Conservation (phyloP, 306 rosid species). For the Senna tora region DNA sequence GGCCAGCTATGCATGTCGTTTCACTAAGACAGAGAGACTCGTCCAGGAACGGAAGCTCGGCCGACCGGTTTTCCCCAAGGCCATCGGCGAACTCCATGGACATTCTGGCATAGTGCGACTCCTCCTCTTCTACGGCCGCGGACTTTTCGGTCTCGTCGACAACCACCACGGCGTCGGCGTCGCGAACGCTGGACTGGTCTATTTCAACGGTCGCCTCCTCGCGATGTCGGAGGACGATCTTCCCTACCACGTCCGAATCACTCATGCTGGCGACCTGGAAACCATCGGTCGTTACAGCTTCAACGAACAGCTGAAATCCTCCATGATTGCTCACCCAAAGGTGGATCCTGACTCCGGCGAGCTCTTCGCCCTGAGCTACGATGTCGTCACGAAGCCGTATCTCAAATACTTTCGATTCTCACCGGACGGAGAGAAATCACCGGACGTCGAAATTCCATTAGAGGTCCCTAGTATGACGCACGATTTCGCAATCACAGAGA, state of each 20-base stretch:
- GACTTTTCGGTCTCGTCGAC: slow-evolving; percentile 53
- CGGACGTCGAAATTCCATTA: slow-evolving; percentile 58
- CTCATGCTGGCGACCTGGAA: slow-evolving; percentile 55
- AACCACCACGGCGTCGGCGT: slow-evolving; percentile 60
- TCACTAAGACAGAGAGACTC: slow-evolving; percentile 61
- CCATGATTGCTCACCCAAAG: slow-evolving; percentile 81
- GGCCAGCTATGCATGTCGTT: slow-evolving; percentile 68
- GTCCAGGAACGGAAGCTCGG: slow-evolving; percentile 56
- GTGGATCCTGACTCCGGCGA: slow-evolving; percentile 59
- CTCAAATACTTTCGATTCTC: slow-evolving; percentile 63
- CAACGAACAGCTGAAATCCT: slow-evolving; percentile 47
- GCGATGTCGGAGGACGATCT: slow-evolving; percentile 81
- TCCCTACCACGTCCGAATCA: slow-evolving; percentile 61
- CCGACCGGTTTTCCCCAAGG: slow-evolving; percentile 64
- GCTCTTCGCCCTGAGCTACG: slow-evolving; percentile 62
- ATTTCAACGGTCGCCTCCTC: slow-evolving; percentile 48
- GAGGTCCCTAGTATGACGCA: slow-evolving; percentile 64
- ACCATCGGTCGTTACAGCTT: slow-evolving; percentile 57
- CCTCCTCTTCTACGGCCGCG: slow-evolving; percentile 49
- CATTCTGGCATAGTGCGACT: slow-evolving; percentile 69
- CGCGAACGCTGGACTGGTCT: slow-evolving; percentile 70
- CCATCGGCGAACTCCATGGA: slow-evolving; percentile 78
- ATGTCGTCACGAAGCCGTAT: slow-evolving; percentile 56
- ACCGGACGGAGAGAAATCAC: slow-evolving; percentile 50
- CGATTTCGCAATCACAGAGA: slow-evolving; percentile 70